phyloP scores from a whole-genome alignment of 768 basidiomycete genomes.

The Trametes meyenii region DNA sequence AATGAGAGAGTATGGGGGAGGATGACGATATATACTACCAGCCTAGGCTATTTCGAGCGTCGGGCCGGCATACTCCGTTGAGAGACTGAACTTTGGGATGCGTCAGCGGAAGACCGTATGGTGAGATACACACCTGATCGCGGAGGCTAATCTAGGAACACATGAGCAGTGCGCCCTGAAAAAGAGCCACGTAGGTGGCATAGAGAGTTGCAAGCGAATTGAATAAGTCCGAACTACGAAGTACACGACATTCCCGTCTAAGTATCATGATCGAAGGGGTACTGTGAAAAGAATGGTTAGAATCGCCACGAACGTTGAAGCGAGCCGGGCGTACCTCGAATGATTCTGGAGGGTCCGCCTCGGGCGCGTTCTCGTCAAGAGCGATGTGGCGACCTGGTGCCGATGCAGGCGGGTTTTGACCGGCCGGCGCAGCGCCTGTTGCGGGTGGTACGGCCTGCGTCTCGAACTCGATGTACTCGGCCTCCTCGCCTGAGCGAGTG shows the following conservation, averaged over 20 bases:
- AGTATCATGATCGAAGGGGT: constrained; percentile 73
- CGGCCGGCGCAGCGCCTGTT: constrained; percentile 21
- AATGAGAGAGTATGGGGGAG: neutral
- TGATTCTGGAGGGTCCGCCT: constrained; percentile 71
- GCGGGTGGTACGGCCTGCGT: constrained; percentile 33
- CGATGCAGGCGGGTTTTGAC: constrained; percentile 30
- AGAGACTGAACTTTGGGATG: neutral
- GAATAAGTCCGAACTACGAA: constrained; percentile 22
- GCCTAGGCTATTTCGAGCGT: neutral
- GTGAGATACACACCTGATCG: constrained; percentile 9
- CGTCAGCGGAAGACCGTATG: constrained; percentile 16
- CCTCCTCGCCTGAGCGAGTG: constrained; percentile 65
- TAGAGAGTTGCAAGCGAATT: constrained; percentile 11
- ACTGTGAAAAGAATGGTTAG: constrained; percentile 47
- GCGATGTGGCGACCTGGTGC: constrained; percentile 54
- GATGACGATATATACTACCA: neutral
- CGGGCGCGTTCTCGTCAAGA: constrained; percentile 69
- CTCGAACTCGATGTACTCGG: constrained; percentile 71
- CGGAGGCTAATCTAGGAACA: neutral
- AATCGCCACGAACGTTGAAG: constrained; percentile 6
- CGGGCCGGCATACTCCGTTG: constrained; percentile 5
- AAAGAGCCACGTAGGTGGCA: neutral
- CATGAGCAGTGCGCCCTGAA: neutral
- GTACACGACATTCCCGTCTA: constrained; percentile 32
- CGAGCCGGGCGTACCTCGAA: constrained; percentile 72